Base-by-base conservation (phyloP, 1,284 basidiomycete genomes). In the Porodaedalea pini region DNA sequence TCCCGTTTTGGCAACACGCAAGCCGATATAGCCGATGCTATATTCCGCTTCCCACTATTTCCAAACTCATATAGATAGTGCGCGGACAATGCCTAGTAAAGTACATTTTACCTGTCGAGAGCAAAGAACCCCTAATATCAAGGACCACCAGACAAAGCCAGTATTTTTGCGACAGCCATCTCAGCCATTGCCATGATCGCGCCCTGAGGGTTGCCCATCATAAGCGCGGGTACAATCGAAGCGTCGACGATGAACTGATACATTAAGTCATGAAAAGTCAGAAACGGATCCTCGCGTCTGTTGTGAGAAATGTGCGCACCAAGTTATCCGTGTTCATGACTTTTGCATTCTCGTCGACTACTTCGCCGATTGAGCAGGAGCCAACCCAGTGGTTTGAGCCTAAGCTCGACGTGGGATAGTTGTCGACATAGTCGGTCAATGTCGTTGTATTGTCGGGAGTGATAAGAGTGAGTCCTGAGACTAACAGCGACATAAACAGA, bases 371-470 rank as follows among this genome's bases (percentile, higher is more conserved):
- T 8, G 70, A 54, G 63, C 62, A 69, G 8, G 72, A 76, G 6
- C 80, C 82, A 11, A 80, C 75, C 80, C 80, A 82, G 66, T 85
- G 81, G 65, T 83, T 82, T 4, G 80, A 82, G 65, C 79, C 73
- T 70, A 82, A 65, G 62, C 70, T 64, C 54, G 76, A 77, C 4
- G 73, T 69, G 60, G 73, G 71, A 64, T 83, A 84, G 49, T 68
- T 71, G 61, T 81, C 73, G 19, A 82, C 78, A 65, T 83, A 83
- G 53, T 76, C 66, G 17, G 70, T 70, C 39, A 83, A 71, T 1
- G 80, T 80, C 17, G 78, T 80, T 0, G 73, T 77, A 62, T 78
- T 76, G 66, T 85, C 82, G 4, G 83, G 83, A 2, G 78, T 83
- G 59, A 86, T 81, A 61, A 85, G 63, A 0, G 73, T 78, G 65